Base-by-base conservation (phyloP, 768 basidiomycete species). In the Coprinopsis cinerea region DNA sequence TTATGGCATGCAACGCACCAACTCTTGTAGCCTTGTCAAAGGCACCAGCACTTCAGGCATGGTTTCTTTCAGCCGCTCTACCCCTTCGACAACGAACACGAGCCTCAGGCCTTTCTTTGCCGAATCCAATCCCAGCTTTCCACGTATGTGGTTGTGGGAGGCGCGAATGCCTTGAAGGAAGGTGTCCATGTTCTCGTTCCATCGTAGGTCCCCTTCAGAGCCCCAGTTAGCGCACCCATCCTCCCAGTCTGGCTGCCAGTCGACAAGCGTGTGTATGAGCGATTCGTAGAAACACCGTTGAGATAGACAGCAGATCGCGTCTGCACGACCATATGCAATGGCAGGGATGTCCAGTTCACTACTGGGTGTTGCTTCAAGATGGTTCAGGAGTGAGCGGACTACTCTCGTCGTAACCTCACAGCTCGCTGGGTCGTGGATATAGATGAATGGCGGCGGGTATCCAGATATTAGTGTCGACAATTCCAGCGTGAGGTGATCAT, bases 1-100 rank as follows among this genome's bases (percentile, higher is more conserved):
- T 10, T 22, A 11, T 23, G 4, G 10, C 17, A 26, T 13, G 30
- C 6, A 13, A 55, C 18, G 15, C 54, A 89, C 89, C 63, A 91
- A 59, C 58, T 92, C 89, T 3, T 78, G 68, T 24, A 92, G 67
- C 44, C 88, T 76, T 14, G 85, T 76, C 26, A 92, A 61, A 32
- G 89, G 85, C 9, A 87, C 80, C 1, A 90, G 48, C 1, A 89
- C 59, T 23, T 86, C 83, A 2, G 85, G 78, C 43, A 86, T 66
- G 15, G 61, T 68, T 25, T 82, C 82, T 53, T 72, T 78, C 52
- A 91, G 63, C 37, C 78, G 71, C 61, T 91, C 87, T 0, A 80
- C 82, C n/a, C 73, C 71, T 54, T 88, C 83, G 34, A 91, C 61
- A 4, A 83, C 65, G 35, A 91, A 67, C 9, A 85, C 77, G 55